Base-by-base conservation (phyloP, 73 alveolate species). In the Effrenium voratum region DNA sequence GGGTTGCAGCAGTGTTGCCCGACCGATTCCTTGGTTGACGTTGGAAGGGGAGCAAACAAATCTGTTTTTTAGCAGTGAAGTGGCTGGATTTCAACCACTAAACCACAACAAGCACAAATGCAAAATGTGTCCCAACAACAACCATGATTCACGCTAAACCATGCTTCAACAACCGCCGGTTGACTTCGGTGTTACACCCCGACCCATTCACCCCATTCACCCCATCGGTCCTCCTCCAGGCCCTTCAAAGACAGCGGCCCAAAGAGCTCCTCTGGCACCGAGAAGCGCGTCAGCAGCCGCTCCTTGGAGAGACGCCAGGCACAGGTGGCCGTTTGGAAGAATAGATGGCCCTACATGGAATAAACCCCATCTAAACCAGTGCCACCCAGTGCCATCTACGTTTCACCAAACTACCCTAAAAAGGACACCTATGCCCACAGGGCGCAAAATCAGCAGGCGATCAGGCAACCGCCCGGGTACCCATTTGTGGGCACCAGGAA, bases 241-340 rank as follows among this genome's bases (percentile, higher is more conserved):
- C 92, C 88, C 72, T 92, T 92, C 77, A 75, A 60, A 22, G 98
- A 92, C 15, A 92, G 81, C 19, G 98, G 98, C 44, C 98, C 98
- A 32, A 92, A 92, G 41, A 92, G 49, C 44, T 92, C 98, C 92
- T 92, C 98, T 28, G 98, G 98, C 41, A 92, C 98, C 30, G 98
- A 92, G 49, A 92, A 92, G 22, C 98, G 90, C 10, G 98, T 92
- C 82, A 92, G 91, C 80, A 92, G 34, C 47, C 98, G 98, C 92
- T 92, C 98, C 92, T 75, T 36, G 44, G 52, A 72, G 32, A 22
- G 86, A 38, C 44, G 60, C 52, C 46, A 36, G 24, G 10, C n/a
- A 5, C 38, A 5, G 10, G 84, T 32, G 22, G 52, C 40, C 8
- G 19, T 52, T 12, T 12, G 26, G 8, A 52, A 19, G 26, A 12